Base-by-base conservation (phyloP, 371 early-diverging fungal genomes). In the Dichotomocladium elegans region DNA sequence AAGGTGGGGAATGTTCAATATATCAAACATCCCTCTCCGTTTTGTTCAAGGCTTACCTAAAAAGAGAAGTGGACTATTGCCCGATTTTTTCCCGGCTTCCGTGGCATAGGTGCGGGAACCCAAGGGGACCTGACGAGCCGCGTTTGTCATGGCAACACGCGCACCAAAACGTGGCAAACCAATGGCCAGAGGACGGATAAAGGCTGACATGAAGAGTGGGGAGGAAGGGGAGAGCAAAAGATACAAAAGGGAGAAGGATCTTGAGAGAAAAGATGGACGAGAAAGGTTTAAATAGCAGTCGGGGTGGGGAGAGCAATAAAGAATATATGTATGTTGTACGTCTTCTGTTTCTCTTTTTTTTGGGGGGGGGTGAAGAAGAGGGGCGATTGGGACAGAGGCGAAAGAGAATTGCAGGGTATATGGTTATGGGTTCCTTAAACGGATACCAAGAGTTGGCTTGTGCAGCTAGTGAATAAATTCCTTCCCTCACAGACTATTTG, bases 1-100 rank as follows among this genome's bases (percentile, higher is more conserved):
- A n/a, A n/a, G n/a, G n/a, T n/a, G n/a, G 42, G 17, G 28, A 12
- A 33, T 33, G n/a, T 10, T n/a, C 33, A 33, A 33, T 10, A 33
- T 9, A 9, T 9, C 14, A 33, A 44, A 6, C 8, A 42, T 22
- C 21, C 11, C 1, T 24, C 10, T 4, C 8, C 9, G 26, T 24
- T 21, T 42, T 17, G 19, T 4, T 42, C 42, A 42, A 17, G 17
- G 14, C 10, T 27, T 61, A 68, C 68, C 61, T 10, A 68, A 55
- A 26, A 65, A 62, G 5, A 54, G 31, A 19, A 68, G 50, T 10
- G 48, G 31, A 27, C 56, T 62, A 45, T 57, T 61, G 27, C 66
- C 59, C 15, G 66, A 56, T 30, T 68, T 68, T 46, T 65, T 68
- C 17, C 55, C 41, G 21, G 26, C 33, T 19, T 49, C 51, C 30